Base-by-base conservation (phyloP, 1,284 basidiomycete genomes). In the Ustilago xerochloae region DNA sequence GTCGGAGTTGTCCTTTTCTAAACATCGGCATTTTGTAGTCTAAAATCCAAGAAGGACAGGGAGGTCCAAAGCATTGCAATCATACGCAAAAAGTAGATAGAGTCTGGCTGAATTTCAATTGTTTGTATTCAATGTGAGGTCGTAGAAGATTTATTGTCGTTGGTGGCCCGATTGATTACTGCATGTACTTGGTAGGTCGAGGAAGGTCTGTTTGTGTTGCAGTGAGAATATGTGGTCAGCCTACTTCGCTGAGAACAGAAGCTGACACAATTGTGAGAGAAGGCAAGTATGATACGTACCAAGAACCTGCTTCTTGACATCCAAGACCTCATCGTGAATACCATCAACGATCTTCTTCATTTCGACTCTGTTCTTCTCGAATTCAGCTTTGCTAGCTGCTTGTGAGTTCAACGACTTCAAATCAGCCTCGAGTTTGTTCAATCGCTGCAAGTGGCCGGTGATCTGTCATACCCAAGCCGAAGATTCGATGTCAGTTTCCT, bases 311-410 rank as follows among this genome's bases (percentile, higher is more conserved):
- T 68, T 75, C 55, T 67, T 75, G 47, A 77, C 43, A 26, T 70
- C 71, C 33, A 68, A 54, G 9, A 77, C 64, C 30, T 77, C 75
- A 30, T 75, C 68, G 36, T 75, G 64, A 28, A 77, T 64, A 15
- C 75, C 75, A 30, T 77, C 75, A 48, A 71, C 57, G 57, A 77
- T 70, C 52, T 57, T 63, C 43, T 77, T 77, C 57, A 69, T 58
- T 24, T 72, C 67, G 35, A 53, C 15, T 15, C 68, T 56, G 43
- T 58, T 47, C 50, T 66, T 70, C 9, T 74, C 68, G 28, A 56
- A 56, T 10, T 77, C 75, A 12, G 61, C 36, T 46, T 64, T 66
- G 39, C 52, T 49, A 4, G 68, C 63, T 8, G 75, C 39, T 45
- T 62, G 53, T 29, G 45, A 51, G 0, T 57, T 56, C 16, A 77